A percentile compares a stretch with the other conserved stretches of the same genome.
Conservation (phyloP, 495 filamentous ascomycete genomes). For the Aspergillus wentii region DNA sequence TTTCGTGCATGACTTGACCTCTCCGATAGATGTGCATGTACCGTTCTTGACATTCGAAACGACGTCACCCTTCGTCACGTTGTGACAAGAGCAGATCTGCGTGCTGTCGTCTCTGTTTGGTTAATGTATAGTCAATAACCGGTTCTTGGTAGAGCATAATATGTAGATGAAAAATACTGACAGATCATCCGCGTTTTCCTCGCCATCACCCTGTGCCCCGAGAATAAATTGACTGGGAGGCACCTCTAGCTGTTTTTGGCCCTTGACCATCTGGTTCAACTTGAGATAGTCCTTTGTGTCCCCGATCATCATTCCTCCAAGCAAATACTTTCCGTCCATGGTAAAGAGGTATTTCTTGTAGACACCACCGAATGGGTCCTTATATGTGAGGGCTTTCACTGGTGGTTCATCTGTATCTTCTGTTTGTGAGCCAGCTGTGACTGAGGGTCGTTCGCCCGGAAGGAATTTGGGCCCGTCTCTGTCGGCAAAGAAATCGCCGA, state of each 20-base stretch:
- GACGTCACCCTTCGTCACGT: slow-evolving; percentile 87
- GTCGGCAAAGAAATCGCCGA: slow-evolving; percentile 96
- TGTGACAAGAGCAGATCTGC: slow-evolving; percentile 95
- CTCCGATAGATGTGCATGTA: slow-evolving; percentile 76
- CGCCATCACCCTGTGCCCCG: slow-evolving; percentile 68
- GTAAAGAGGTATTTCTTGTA: slow-evolving; percentile 98
- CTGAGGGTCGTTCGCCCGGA: slow-evolving; percentile 47
- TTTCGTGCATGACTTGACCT: slow-evolving; percentile 92
- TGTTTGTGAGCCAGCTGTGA: slow-evolving; percentile 17
- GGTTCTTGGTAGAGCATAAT: no score
- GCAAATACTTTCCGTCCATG: slow-evolving; percentile 83
- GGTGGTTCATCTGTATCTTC: slow-evolving; percentile 39
- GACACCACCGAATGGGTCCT: slow-evolving; percentile 87
- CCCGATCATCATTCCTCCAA: slow-evolving; percentile 98
- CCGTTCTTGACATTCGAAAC: slow-evolving; percentile 71
- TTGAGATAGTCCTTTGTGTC: slow-evolving; percentile 94
- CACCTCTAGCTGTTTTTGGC: slow-evolving; percentile 75
- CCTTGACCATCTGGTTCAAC: slow-evolving; percentile 89
- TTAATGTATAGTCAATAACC: slow-evolving; percentile 18
- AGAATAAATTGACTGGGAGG: slow-evolving; percentile 89
- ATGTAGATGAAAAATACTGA: slow-evolving; percentile 24
- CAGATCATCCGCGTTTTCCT: slow-evolving; percentile 67
- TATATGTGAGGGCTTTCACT: slow-evolving; percentile 88
- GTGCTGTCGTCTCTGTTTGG: slow-evolving; percentile 66
- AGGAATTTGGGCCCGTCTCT: slow-evolving; percentile 76